These are phyloP conservation scores for Ambrosia artemisiifolia DNA, from an alignment of 129 eudicot species.

Conservation along the genomic window DNA sequence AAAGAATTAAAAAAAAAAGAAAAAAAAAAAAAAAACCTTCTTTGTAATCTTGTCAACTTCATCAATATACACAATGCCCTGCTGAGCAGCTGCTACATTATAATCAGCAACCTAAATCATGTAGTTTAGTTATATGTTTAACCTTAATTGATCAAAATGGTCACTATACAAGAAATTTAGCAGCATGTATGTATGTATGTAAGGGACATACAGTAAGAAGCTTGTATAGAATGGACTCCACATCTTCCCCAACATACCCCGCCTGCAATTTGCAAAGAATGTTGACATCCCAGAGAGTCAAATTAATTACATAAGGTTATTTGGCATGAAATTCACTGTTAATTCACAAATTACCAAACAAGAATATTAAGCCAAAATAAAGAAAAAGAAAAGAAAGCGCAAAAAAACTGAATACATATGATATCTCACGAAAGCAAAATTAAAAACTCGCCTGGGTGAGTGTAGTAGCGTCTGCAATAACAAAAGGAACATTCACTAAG, in stretches of 20 bases:
- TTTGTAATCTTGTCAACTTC: conserved; percentile 99
- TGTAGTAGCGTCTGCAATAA: conserved; percentile 98
- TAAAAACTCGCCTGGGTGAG: conserved; percentile 76
- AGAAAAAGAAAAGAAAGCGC: not conserved
- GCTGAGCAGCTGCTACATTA: conserved; percentile 98
- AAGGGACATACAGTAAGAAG: conserved; percentile 62
- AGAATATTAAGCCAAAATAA: not conserved
- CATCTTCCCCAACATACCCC: conserved; percentile 98
- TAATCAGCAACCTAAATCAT: conserved; percentile 82
- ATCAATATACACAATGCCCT: conserved; percentile 95
- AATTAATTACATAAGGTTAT: not conserved
- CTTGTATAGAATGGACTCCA: conserved; percentile 90
- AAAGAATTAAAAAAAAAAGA: no score
- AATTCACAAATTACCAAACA: not conserved
- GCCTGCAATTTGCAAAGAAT: conserved; percentile 58
- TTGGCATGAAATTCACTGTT: not conserved
- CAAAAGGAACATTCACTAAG: conserved; percentile 96
- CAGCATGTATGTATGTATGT: not conserved
- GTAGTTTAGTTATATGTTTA: no score
- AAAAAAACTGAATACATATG: not conserved
- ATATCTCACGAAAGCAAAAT: not conserved
- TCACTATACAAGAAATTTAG: not conserved
- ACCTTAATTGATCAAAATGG: not conserved
- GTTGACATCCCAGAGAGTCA: conserved; percentile 3
- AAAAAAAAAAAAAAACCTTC: conserved; percentile 48